Evolutionary conservation across 108 stramenopile genomes (phyloP), one percentile per base, ranked within the genome.

Genomic region (Stephanodiscus minutulus): DNA sequence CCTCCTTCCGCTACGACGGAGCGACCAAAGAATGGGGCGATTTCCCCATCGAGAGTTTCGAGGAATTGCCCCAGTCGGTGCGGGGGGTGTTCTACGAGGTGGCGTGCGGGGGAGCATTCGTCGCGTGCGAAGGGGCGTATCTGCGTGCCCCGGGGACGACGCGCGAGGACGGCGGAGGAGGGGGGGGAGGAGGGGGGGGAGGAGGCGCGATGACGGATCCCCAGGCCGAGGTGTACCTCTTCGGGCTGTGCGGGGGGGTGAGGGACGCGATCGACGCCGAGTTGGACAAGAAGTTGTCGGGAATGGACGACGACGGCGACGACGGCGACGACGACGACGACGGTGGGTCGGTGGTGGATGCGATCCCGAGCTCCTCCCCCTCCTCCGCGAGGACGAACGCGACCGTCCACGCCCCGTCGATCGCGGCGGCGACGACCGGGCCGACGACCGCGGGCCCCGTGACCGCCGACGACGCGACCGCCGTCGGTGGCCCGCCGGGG

Each of bases 51-150:
- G 15, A 3, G 43, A 0, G 0, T 15, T 44, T 44, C 43, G 43
- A 44, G 13, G 12, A 44, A 0, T 3, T 44, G 43, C 43, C 43
- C 3, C 15, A 12, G 43, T 44, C 43, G 43, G 15, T 44, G 15
- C 2, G 12, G 43, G 43, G 43, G 0, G 37, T 21, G 12, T 77
- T 77, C 18, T 65, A 70, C 54, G 39, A 25, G 1, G 31, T 46
- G 39, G 76, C 76, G 9, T 77, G 76, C 60, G 76, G 76, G 29
- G 76, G 69, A 25, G 48, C 6, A 1, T 66, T 64, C 17, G 39
- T 77, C 21, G n/a, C 52, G 15, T 77, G 76, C 53, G 20, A 22
- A 0, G 48, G 65, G 47, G 76, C 76, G 5, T 66, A 70, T 35
- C 18, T 77, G 49, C 31, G 57, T 21, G 54, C 69, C 6, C n/a